Base-by-base conservation (phyloP, 2,329 filamentous ascomycete species). In the Lasiodiplodia hormozganensis region DNA sequence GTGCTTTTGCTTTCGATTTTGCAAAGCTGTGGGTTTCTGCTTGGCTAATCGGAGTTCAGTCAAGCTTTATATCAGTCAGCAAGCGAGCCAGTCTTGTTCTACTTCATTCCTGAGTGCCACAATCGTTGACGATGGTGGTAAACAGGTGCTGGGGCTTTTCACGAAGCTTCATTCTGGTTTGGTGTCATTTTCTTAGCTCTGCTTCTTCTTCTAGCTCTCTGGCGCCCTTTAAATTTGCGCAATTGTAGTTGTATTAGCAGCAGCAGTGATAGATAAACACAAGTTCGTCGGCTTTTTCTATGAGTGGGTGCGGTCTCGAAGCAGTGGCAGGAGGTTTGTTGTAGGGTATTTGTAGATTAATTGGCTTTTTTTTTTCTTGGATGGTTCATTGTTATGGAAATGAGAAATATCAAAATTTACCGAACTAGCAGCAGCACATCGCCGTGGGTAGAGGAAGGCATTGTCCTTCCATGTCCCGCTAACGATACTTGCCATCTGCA, bases 191-290 rank as follows among this genome's bases (percentile, higher is more conserved):
- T 23, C 11, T 23, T 8, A 40, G 21, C 23, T 65, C 53, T 51
- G 34, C 23, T 56, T 65, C 62, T 65, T 52, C 25, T 43, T 51
- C 28, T 36, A 36, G 43, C 25, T 28, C n/a, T 34, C 25, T 34
- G 43, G 43, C 38, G 12, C 58, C 38, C 58, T 31, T n/a, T 36
- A 47, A 43, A 52, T 62, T 64, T 40, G 31, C 60, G 60, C 60
- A 49, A 38, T 64, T 64, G 60, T 64, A 64, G 43, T 64, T 52
- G 60, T 64, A 64, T 52, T 52, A 64, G 60, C 60, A 64, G 60
- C 60, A 64, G 60, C 47, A 64, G 60, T 64, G 60, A 64, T 64
- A 64, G 60, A 64, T 52, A 64, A 23, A 62, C 58, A 52, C 31
- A 52, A 64, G 60, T 38, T 38, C 43, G 51, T 25, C 28, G n/a